Base-by-base conservation (phyloP, 352 stramenopile species). In the Pythium insidiosum region DNA sequence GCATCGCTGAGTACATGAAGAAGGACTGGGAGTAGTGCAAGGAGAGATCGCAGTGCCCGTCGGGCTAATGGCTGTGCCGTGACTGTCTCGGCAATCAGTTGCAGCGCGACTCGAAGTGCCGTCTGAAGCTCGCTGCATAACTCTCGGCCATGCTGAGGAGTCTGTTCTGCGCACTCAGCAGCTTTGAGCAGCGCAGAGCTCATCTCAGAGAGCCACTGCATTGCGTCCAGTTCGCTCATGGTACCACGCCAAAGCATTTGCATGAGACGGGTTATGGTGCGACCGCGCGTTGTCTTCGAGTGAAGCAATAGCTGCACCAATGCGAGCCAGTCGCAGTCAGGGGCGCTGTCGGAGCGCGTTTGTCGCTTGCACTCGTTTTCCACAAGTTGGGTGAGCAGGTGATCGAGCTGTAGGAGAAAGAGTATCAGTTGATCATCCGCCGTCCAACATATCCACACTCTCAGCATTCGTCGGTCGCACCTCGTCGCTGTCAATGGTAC, bases 141-240 rank as follows among this genome's bases (percentile, higher is more conserved):
- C n/a, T n/a, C n/a, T n/a, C n/a, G n/a, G n/a, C n/a, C n/a, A n/a
- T n/a, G n/a, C n/a, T n/a, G n/a, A n/a, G n/a, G n/a, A n/a, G n/a
- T n/a, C n/a, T n/a, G n/a, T n/a, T n/a, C n/a, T n/a, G n/a, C n/a
- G n/a, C n/a, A n/a, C n/a, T n/a, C n/a, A n/a, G n/a, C n/a, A n/a
- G n/a, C n/a, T n/a, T n/a, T n/a, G n/a, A n/a, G n/a, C n/a, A n/a
- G n/a, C n/a, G n/a, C n/a, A n/a, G n/a, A n/a, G n/a, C n/a, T 79
- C 19, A 92, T 65, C 58, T 92, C 80, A 1, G 77, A 81, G 36
- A 89, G 60, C 57, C 82, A 83, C 48, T 85, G 74, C 63, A 81
- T 79, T 34, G 63, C 66, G 52, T 86, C 73, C 30, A 88, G 54
- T 35, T 92, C 79, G 38, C 66, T 89, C 21, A 58, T 48, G 15